Conservation (phyloP, 805 yeast genomes). For the Kurtzmaniella cleridarum region DNA sequence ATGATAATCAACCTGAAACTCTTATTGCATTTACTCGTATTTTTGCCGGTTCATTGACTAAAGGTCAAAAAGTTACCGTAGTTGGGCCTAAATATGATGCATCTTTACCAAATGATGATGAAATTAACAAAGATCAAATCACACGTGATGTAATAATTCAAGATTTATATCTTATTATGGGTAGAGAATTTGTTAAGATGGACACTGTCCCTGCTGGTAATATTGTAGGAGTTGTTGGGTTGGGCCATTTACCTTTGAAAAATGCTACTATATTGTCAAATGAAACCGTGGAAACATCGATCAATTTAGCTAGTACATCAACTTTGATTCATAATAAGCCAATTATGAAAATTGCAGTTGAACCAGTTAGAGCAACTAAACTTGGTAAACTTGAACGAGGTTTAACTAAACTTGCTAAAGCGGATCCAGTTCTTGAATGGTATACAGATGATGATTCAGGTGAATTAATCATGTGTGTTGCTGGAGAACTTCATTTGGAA, state of each 20-base stretch:
- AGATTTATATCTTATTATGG: constrained; percentile 82
- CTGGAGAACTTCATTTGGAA: constrained; percentile 95
- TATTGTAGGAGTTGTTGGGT: constrained; percentile 89
- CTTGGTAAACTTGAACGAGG: constrained; percentile 75
- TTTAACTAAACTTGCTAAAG: constrained; percentile 67
- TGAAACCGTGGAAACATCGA: constrained; percentile 64
- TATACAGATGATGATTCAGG: constrained; percentile 79
- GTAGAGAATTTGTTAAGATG: constrained; percentile 76
- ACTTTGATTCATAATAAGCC: constrained; percentile 64
- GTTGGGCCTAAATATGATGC: constrained; percentile 79
- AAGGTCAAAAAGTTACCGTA: constrained; percentile 71
- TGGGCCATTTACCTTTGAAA: constrained; percentile 76
- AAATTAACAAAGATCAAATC: constrained; percentile 45
- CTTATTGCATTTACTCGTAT: constrained; percentile 85
- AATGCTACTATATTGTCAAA: constrained; percentile 79
- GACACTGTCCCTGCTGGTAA: constrained; percentile 89
- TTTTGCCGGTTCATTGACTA: constrained; percentile 74
- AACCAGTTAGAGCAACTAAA: constrained; percentile 82
- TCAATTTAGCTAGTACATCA: constrained; percentile 50
- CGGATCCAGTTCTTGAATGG: constrained; percentile 93
- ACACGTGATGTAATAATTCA: constrained; percentile 55
- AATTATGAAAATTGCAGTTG: constrained; percentile 91
- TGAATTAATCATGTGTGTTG: constrained; percentile 88
- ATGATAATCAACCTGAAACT: constrained; percentile 50
- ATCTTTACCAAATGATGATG: constrained; percentile 24